Conservation (phyloP, 2,329 filamentous ascomycete species). For the Fusarium xylarioides region DNA sequence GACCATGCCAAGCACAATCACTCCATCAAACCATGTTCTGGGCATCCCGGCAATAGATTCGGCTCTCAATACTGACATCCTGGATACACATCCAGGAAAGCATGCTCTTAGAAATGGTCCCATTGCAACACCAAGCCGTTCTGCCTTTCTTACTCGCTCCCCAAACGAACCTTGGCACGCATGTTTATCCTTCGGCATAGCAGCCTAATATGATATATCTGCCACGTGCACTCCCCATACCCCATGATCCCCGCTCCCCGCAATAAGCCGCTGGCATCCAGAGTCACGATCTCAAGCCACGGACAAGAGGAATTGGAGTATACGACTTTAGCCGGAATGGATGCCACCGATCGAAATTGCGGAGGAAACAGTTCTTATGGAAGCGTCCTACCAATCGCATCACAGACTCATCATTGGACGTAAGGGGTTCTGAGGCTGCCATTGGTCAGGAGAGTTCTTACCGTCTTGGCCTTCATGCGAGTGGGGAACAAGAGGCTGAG, state of each 20-base stretch:
- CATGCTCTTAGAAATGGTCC: not conserved
- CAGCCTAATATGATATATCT: not conserved
- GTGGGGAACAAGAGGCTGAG: not conserved
- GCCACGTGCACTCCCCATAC: not conserved
- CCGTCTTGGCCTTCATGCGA: not conserved
- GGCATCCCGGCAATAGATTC: not conserved
- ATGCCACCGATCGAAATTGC: not conserved
- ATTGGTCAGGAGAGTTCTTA: not conserved
- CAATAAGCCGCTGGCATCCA: not conserved
- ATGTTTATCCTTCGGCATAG: not conserved
- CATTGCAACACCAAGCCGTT: not conserved
- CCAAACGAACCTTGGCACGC: fast-evolving
- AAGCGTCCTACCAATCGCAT: not conserved
- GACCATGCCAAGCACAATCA: not conserved
- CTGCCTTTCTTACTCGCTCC: not conserved
- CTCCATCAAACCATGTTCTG: not conserved
- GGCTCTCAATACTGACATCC: not conserved
- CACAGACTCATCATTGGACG: not conserved
- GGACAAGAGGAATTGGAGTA: not conserved
- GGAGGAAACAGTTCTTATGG: not conserved
- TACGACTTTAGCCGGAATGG: slow-evolving; percentile 6
- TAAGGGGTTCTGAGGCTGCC: not conserved
- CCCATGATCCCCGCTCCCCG: not conserved
- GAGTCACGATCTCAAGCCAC: not conserved
- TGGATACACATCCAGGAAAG: not conserved